phyloP scores from a whole-genome alignment of 768 basidiomycete genomes.

The Hemileccinum impolitum region DNA sequence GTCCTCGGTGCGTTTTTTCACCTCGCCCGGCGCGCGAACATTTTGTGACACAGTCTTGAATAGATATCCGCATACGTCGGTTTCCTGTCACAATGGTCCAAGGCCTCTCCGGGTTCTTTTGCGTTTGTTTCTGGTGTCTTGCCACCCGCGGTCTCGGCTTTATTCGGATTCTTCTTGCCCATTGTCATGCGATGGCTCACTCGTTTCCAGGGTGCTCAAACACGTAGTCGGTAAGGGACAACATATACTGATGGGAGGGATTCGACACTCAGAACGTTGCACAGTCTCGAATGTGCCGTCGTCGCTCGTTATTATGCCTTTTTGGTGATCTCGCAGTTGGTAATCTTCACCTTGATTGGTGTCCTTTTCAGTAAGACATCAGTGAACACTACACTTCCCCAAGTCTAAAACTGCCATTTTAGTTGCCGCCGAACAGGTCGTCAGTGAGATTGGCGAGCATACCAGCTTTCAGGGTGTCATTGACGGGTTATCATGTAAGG shows the following conservation, averaged over 20 bases:
- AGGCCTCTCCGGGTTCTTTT: constrained; percentile 62
- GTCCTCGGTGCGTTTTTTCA: constrained; percentile 52
- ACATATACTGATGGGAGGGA: too few species aligned
- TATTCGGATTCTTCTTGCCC: constrained; percentile 90
- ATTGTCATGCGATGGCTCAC: constrained; percentile 85
- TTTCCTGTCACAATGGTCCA: constrained; percentile 73
- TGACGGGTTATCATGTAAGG: constrained; percentile 41
- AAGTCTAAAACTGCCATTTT: background rate
- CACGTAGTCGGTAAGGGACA: constrained; percentile 28
- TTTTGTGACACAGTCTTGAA: constrained; percentile 4
- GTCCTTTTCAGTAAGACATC: constrained; percentile 75
- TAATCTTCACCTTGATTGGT: constrained; percentile 92
- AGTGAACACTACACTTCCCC: background rate
- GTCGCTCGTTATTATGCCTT: constrained; percentile 92
- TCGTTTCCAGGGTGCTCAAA: constrained; percentile 58
- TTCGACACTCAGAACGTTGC: constrained; percentile 23
- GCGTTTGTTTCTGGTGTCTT: constrained; percentile 88
- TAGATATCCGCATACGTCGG: constrained; percentile 54
- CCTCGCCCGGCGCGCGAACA: background rate
- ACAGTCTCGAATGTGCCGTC: constrained; percentile 83
- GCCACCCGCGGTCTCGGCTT: constrained; percentile 81
- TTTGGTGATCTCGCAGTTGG: constrained; percentile 87
- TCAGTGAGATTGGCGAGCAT: constrained; percentile 47
- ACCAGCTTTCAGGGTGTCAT: constrained; percentile 45
- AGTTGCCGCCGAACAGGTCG: constrained; percentile 40